Conservation (phyloP, 176 grass and related monocot genomes). For the Leersia perrieri region DNA sequence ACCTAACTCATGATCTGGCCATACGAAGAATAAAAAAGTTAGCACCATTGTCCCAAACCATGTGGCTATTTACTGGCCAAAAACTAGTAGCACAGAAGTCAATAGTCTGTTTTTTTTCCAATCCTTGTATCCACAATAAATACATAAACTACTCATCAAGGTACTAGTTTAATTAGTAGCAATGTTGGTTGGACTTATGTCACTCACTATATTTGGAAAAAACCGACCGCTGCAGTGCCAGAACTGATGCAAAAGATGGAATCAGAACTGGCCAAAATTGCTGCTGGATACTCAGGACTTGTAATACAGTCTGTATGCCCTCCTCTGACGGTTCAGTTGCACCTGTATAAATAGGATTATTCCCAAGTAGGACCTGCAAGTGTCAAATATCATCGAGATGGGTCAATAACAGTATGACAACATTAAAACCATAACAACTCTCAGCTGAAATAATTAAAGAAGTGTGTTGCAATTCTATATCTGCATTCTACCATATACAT, state of each 20-base stretch:
- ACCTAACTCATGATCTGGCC: neutral
- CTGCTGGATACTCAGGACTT: constrained; percentile 69
- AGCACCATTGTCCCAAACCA: neutral
- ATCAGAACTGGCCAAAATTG: constrained; percentile 76
- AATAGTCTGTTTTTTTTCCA: neutral
- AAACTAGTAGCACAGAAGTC: neutral
- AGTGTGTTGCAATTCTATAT: neutral
- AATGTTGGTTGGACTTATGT: constrained; percentile 12
- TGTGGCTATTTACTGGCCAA: neutral
- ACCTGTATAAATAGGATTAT: constrained; percentile 29
- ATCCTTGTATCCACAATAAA: neutral
- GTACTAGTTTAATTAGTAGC: neutral
- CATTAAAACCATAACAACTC: neutral
- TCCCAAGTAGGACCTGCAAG: constrained; percentile 72
- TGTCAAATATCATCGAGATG: constrained; percentile 19
- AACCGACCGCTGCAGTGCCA: constrained; percentile 46
- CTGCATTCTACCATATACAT: neutral
- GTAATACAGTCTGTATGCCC: constrained; percentile 60
- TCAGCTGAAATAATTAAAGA: neutral
- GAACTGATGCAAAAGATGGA: constrained; percentile 52
- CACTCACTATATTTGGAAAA: constrained; percentile 71
- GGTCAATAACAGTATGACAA: neutral
- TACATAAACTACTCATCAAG: neutral
- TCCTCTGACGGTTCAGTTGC: constrained; percentile 58
- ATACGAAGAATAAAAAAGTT: neutral